phyloP scores from a whole-genome alignment of 208 protist species.

The Crithidia expoeki region DNA sequence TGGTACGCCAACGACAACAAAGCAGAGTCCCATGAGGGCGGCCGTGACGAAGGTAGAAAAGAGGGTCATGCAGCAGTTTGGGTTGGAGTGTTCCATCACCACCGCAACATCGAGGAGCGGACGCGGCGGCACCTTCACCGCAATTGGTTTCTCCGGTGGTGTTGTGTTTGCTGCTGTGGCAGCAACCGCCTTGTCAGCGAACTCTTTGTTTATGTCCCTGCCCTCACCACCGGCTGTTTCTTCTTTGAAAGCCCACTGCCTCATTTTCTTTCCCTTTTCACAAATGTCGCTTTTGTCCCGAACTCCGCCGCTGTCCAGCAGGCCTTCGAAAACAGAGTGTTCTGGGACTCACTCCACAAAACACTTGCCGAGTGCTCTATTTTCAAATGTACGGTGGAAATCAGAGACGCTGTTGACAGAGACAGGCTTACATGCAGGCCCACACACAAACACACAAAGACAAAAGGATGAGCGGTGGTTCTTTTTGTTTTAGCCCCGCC shows the following conservation, averaged over 20 bases:
- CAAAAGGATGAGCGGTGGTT: too few species aligned
- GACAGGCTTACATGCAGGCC: too few species aligned
- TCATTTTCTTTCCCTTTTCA: neutral
- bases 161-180: neutral
- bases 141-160: constrained; percentile 4
- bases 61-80: constrained; percentile 15
- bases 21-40: constrained; percentile 34
- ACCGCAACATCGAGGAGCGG: constrained; percentile 12
- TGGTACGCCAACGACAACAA: constrained; percentile 51
- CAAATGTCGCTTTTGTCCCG: neutral
- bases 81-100: constrained; percentile 7
- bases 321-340: neutral
- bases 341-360: neutral
- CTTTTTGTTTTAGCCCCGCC: too few species aligned
- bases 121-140: constrained; percentile 14
- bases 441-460: too few species aligned
- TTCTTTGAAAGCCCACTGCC: neutral
- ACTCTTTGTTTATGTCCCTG: neutral
- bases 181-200: neutral
- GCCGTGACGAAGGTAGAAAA: constrained; percentile 34
- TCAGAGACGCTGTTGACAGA: too few species aligned
- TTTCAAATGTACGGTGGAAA: neutral
- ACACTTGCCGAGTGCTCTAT: neutral
- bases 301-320: neutral
- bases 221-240: neutral